A percentile compares a stretch with the other conserved stretches of the same genome.
These are phyloP conservation scores for Achaetomiella virescens DNA, from an alignment of 495 filamentous ascomycete genomes.

Conservation along the genomic window DNA sequence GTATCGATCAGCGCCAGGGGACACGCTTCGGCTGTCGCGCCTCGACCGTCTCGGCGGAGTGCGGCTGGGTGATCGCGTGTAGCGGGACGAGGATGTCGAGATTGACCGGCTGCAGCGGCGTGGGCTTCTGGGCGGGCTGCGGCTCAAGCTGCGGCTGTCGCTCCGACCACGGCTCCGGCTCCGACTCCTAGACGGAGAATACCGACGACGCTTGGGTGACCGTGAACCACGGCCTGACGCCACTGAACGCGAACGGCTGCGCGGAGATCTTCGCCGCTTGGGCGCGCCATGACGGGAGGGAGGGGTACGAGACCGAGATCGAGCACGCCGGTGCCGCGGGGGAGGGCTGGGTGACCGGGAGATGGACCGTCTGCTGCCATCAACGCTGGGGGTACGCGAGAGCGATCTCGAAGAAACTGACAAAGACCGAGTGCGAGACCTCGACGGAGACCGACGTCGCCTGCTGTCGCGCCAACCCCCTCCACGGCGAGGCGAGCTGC, in stretches of 20 bases:
- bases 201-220: slow-evolving; percentile 29
- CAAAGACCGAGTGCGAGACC: slow-evolving; percentile 26
- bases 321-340: slow-evolving; percentile 27
- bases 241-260: slow-evolving; percentile 23
- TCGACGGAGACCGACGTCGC: slow-evolving; percentile 29
- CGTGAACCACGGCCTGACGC: slow-evolving; percentile 29
- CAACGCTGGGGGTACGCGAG: slow-evolving; percentile 27
- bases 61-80: slow-evolving; percentile 34
- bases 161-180: slow-evolving; percentile 39
- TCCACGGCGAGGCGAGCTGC: slow-evolving; percentile 21
- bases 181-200: slow-evolving; percentile 31
- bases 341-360: slow-evolving; percentile 36
- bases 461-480: slow-evolving; percentile 24
- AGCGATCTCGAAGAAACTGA: slow-evolving; percentile 30
- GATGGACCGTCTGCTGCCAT: slow-evolving; percentile 28
- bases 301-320: slow-evolving; percentile 41
- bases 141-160: not conserved
- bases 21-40: slow-evolving; percentile 39
- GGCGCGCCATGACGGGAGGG: slow-evolving; percentile 28
- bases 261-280: slow-evolving; percentile 41
- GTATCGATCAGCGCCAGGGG: slow-evolving; percentile 18
- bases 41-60: slow-evolving; percentile 37
- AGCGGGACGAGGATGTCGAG: slow-evolving; percentile 37
- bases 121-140: slow-evolving; percentile 14
- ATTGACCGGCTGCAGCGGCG: slow-evolving; percentile 39